These are phyloP conservation scores for Eucalyptus camaldulensis DNA, from an alignment of 345 rosid genomes.

Conservation along the genomic window DNA sequence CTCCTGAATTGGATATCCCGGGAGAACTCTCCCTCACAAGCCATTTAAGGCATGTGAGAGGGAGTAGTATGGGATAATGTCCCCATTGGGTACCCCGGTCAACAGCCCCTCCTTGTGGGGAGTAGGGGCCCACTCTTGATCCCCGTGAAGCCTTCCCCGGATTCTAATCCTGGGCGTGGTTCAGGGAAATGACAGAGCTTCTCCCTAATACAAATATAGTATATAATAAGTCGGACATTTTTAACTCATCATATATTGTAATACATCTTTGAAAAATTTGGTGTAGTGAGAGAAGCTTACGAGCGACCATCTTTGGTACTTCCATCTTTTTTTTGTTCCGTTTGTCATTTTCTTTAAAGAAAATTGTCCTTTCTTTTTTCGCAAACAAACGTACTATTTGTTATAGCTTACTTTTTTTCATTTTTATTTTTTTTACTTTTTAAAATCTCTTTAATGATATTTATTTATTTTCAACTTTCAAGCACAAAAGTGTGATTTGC, in stretches of 20 bases:
- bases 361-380: not conserved
- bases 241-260: not conserved
- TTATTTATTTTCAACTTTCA: not conserved
- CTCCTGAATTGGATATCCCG: no score
- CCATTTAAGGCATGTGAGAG: no score
- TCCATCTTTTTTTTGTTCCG: no score
- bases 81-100: no score
- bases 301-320: not conserved
- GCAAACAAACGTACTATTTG: not conserved
- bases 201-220: not conserved
- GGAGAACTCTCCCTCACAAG: no score
- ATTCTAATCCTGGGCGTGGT: no score
- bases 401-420: not conserved
- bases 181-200: no score
- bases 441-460: not conserved
- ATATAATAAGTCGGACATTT: not conserved
- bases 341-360: not conserved
- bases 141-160: no score
- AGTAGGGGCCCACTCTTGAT: no score
- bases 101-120: no score
- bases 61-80: no score
- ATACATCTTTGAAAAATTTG: not conserved
- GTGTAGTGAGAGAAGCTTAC: no score
- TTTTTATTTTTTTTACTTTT: not conserved
- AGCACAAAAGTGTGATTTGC: not conserved